phyloP scores from a whole-genome alignment of 2,329 filamentous ascomycete genomes.

The Cladophialophora exuberans region DNA sequence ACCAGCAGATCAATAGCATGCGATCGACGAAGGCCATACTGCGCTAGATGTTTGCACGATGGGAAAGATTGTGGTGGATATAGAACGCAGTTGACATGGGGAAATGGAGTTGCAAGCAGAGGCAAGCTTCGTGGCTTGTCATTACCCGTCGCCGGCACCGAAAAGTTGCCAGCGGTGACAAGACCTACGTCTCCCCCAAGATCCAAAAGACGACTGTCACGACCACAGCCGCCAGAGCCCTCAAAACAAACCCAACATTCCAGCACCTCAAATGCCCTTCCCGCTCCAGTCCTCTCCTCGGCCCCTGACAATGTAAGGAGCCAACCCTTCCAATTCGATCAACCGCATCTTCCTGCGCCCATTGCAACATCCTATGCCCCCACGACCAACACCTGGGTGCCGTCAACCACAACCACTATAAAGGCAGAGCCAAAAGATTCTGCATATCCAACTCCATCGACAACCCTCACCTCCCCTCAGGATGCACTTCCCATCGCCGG shows the following conservation, averaged over 20 bases:
- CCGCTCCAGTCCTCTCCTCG: conserved; percentile 7
- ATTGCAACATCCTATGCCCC: background rate
- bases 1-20: conserved; percentile 81
- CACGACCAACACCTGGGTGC: conserved; percentile 12
- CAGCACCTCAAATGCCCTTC: background rate
- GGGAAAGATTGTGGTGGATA: conserved; percentile 95
- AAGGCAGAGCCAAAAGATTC: conserved; percentile 12
- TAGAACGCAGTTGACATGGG: conserved; percentile 96
- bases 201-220: conserved; percentile 22
- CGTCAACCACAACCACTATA: background rate
- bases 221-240: background rate
- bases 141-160: conserved; percentile 61
- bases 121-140: conserved; percentile 91
- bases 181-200: conserved; percentile 13
- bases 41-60: conserved; percentile 88
- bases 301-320: background rate
- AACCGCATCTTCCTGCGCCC: background rate
- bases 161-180: conserved; percentile 35
- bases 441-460: conserved; percentile 4
- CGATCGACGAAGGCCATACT: conserved; percentile 90
- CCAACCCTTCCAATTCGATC: conserved; percentile 10
- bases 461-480: conserved; percentile 14
- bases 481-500: background rate
- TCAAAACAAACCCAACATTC: conserved; percentile 1
- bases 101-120: conserved; percentile 90